A percentile compares a stretch with the other conserved stretches of the same genome.
Evolutionary conservation across 2,329 filamentous ascomycete species (phyloP).

Genomic region (Trichoderma pleuroti): DNA sequence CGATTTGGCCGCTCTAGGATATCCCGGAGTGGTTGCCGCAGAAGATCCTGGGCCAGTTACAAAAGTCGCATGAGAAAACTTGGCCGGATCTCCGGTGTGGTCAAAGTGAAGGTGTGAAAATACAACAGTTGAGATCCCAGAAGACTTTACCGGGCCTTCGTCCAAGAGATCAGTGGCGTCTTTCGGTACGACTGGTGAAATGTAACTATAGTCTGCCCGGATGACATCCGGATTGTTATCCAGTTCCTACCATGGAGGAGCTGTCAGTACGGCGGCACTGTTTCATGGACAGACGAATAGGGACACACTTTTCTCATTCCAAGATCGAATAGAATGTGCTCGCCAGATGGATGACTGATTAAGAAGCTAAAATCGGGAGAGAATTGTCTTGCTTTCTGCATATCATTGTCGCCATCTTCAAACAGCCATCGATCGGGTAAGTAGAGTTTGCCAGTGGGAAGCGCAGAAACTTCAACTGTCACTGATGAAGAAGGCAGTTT

Average conservation of each 20-base stretch:
- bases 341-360: neutral
- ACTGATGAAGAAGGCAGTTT: neutral
- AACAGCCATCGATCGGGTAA: slow-evolving; percentile 6
- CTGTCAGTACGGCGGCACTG: neutral
- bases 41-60: neutral
- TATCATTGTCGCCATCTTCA: slow-evolving; percentile 1
- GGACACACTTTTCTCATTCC: neutral
- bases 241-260: neutral
- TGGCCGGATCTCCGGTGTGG: slow-evolving; percentile 1
- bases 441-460: slow-evolving; percentile 4
- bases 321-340: neutral
- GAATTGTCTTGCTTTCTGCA: neutral
- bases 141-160: neutral
- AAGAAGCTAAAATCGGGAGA: slow-evolving; percentile 10
- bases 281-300: neutral
- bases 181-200: slow-evolving; percentile 2
- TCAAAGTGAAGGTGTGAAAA: slow-evolving; percentile 11
- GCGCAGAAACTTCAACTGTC: neutral
- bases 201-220: neutral
- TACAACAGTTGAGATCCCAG: neutral
- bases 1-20: neutral
- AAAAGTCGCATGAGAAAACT: neutral
- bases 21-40: neutral
- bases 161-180: neutral
- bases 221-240: neutral